phyloP scores from a whole-genome alignment of 2,329 filamentous ascomycete genomes.

The Stemphylium lycopersici region DNA sequence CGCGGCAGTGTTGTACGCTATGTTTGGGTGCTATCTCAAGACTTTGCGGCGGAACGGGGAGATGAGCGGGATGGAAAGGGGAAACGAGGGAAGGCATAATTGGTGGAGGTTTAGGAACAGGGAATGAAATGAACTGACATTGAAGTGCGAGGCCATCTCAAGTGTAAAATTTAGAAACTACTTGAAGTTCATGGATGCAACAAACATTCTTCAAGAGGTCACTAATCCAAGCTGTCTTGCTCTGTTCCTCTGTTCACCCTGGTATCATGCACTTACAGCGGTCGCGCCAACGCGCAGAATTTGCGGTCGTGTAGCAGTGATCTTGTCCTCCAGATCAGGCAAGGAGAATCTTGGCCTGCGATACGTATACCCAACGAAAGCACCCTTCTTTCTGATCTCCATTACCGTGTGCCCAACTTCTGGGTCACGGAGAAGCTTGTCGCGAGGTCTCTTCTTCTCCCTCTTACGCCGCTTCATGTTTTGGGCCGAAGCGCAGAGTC shows the following conservation, averaged over 20 bases:
- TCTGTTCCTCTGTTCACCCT: too few relatives aligned
- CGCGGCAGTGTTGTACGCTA: not conserved
- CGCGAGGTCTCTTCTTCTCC: slow-evolving; percentile 80
- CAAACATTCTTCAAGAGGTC: not conserved
- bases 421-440: slow-evolving; percentile 80
- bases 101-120: not conserved
- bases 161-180: too few relatives aligned
- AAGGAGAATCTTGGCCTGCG: slow-evolving; percentile 56
- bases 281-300: slow-evolving; percentile 2
- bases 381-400: slow-evolving; percentile 78
- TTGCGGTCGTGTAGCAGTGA: slow-evolving; percentile 7
- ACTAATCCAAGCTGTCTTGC: not conserved
- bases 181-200: too few relatives aligned
- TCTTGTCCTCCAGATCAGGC: slow-evolving; percentile 34
- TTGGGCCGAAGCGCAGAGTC: slow-evolving; percentile 7
- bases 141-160: too few relatives aligned
- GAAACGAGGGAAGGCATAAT: not conserved
- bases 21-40: not conserved
- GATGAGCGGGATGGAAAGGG: not conserved
- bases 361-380: slow-evolving; percentile 92
- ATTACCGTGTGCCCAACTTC: slow-evolving; percentile 70
- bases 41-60: not conserved
- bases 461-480: slow-evolving; percentile 59
- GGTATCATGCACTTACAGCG: slow-evolving; percentile 15
- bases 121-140: too few relatives aligned